These are phyloP conservation scores for Combretum micranthum DNA, from an alignment of 345 rosid genomes.

Conservation along the genomic window DNA sequence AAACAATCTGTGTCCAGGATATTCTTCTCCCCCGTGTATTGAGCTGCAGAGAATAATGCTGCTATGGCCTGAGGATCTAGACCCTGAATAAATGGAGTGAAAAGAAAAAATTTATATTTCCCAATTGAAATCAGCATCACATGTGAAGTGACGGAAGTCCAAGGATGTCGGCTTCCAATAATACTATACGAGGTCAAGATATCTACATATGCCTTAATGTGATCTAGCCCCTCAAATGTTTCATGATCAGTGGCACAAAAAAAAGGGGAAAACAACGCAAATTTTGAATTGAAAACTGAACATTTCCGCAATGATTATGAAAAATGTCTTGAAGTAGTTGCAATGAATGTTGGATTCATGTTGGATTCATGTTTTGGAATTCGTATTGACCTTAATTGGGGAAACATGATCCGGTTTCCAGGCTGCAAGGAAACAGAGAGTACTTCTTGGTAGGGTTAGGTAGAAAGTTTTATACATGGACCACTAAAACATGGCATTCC, in stretches of 20 bases:
- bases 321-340: background rate
- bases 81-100: conserved; percentile 41
- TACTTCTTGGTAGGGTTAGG: conserved; percentile 6
- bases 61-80: conserved; percentile 86
- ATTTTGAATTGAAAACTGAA: background rate
- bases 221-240: background rate
- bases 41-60: conserved; percentile 68
- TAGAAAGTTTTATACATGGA: background rate
- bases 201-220: background rate
- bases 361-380: background rate
- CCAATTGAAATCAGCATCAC: no score
- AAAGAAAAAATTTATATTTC: no score
- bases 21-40: conserved; percentile 79
- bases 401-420: conserved; percentile 31
- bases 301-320: background rate
- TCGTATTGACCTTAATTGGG: background rate
- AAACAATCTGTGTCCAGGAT: conserved; percentile 63
- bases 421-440: conserved; percentile 24
- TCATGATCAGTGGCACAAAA: background rate
- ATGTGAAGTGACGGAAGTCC: no score
- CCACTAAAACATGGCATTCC: background rate
- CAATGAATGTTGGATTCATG: no score
- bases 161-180: no score
- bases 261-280: background rate
- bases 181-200: no score